phyloP scores from a whole-genome alignment of 768 basidiomycete genomes.

The Boletus fagicola region DNA sequence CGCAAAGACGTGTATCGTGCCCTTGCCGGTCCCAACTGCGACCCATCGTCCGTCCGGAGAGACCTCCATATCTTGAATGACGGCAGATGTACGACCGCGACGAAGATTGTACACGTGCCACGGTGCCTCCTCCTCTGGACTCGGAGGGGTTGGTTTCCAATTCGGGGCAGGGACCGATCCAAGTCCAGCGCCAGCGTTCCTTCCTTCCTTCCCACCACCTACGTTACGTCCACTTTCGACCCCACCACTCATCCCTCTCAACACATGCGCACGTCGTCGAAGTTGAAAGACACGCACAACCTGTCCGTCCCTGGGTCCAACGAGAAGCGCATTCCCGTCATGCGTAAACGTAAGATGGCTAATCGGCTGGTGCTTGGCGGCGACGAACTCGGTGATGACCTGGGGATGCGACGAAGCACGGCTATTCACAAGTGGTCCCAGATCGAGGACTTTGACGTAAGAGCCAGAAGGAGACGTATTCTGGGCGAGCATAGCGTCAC shows the following conservation, averaged over 20 bases:
- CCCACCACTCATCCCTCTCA: slow-evolving; percentile 12
- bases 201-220: background rate
- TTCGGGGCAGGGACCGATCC: background rate
- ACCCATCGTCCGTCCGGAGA: slow-evolving; percentile 62
- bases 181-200: slow-evolving; percentile 3
- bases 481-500: slow-evolving; percentile 5
- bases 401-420: slow-evolving; percentile 25
- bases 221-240: background rate
- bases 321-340: slow-evolving; percentile 52
- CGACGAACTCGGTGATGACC: slow-evolving; percentile 48
- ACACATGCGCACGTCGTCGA: slow-evolving; percentile 25
- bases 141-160: no score
- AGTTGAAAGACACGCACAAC: slow-evolving; percentile 49
- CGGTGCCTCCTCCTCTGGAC: no score
- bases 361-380: slow-evolving; percentile 47
- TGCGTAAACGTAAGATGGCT: slow-evolving; percentile 47
- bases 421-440: slow-evolving; percentile 36
- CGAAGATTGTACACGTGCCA: slow-evolving; percentile 60
- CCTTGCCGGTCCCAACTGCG: slow-evolving; percentile 61
- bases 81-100: slow-evolving; percentile 70
- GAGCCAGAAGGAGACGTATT: slow-evolving; percentile 33
- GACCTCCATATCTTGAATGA: slow-evolving; percentile 49
- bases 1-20: slow-evolving; percentile 71
- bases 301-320: slow-evolving; percentile 56
- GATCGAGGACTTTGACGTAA: slow-evolving; percentile 58